These are phyloP conservation scores for Scutellaria barbata DNA, from an alignment of 257 asterid genomes.

Conservation along the genomic window DNA sequence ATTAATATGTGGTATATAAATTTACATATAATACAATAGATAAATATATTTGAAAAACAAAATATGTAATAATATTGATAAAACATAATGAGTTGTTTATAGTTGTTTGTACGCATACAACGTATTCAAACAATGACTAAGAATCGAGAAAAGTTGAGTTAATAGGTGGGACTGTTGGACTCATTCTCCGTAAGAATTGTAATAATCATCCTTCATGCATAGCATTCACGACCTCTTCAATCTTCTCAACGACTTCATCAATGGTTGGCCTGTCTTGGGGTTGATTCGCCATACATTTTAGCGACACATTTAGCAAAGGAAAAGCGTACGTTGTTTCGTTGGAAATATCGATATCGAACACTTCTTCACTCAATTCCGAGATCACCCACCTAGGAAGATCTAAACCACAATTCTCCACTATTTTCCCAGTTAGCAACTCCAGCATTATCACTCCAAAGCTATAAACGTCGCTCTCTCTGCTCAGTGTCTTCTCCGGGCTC, in stretches of 20 bases:
- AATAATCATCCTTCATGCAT: no score
- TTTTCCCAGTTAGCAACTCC: slow-evolving; percentile 40
- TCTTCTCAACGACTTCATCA: slow-evolving; percentile 44
- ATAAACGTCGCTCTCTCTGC: slow-evolving; percentile 41
- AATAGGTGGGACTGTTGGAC: no score
- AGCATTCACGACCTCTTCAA: slow-evolving; percentile 42
- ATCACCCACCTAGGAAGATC: slow-evolving; percentile 57
- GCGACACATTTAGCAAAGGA: slow-evolving; percentile 46
- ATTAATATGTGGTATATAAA: no score
- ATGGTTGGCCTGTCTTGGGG: slow-evolving; percentile 49
- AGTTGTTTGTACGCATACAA: no score
- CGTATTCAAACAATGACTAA: no score
- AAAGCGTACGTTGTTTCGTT: slow-evolving; percentile 48
- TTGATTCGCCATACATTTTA: slow-evolving; percentile 44
- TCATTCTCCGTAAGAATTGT: no score
- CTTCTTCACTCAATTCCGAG: slow-evolving; percentile 50
- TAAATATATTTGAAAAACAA: no score
- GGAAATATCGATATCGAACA: slow-evolving; percentile 38
- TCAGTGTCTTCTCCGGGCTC: slow-evolving; percentile 42
- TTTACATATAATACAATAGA: no score
- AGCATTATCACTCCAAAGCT: slow-evolving; percentile 42
- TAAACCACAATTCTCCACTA: slow-evolving; percentile 42
- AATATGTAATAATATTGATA: no score
- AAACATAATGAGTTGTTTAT: no score
- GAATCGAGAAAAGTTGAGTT: no score